Evolutionary conservation across 345 rosid genomes (phyloP).

Genomic region (Atalantia buxifolia): DNA sequence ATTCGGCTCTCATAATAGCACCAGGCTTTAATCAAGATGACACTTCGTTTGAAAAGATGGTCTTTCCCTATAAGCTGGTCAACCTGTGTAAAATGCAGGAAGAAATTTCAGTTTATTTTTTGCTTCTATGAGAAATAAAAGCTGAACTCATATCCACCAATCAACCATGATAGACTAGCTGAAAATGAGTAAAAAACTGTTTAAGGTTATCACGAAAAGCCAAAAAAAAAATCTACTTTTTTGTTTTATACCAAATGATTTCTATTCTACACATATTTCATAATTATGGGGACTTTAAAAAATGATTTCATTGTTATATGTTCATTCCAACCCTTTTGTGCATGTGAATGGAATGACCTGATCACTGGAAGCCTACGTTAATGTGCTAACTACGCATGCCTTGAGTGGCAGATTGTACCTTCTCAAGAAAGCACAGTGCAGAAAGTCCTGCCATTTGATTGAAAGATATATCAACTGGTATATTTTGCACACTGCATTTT

Average conservation of each 20-base stretch:
- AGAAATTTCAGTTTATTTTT: conserved; percentile 7
- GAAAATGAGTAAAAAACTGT: not conserved
- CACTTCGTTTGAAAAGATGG: conserved; percentile 85
- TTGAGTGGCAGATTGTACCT: conserved; percentile 36
- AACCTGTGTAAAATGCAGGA: conserved; percentile 42
- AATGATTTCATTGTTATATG: not conserved
- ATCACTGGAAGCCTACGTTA: not conserved
- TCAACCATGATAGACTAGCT: not conserved
- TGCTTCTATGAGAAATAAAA: not conserved
- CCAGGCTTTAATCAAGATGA: conserved; percentile 83
- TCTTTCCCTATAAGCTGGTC: conserved; percentile 60
- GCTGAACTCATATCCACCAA: not conserved
- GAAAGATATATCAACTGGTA: conserved; percentile 80
- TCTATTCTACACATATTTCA: not conserved
- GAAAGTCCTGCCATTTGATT: conserved; percentile 73
- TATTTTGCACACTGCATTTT: conserved; percentile 58
- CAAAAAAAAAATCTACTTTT: not conserved
- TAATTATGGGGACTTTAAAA: not conserved
- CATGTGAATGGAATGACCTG: not conserved
- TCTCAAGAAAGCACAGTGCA: conserved; percentile 73
- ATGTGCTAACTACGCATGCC: not conserved
- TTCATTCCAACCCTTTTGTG: not conserved
- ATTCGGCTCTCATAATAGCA: conserved; percentile 94
- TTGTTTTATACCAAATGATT: not conserved
- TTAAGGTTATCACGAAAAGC: not conserved